These are phyloP conservation scores for Ulvella scutata DNA, from an alignment of 139 green algal genomes.

Conservation along the genomic window DNA sequence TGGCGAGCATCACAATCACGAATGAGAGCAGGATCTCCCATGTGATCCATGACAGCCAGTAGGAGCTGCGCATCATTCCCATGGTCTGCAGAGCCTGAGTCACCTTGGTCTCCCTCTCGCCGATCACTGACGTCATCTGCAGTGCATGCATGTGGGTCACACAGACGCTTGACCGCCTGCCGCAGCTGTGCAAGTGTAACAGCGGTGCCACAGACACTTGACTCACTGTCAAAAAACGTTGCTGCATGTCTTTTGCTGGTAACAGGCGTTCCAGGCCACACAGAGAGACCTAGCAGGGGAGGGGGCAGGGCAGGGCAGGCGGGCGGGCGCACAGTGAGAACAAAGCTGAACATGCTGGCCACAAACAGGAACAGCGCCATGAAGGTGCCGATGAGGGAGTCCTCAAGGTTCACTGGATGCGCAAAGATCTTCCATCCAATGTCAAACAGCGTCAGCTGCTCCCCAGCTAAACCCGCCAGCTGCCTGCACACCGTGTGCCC, in stretches of 20 bases:
- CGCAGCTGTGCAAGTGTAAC: not conserved
- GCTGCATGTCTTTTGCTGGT: no score
- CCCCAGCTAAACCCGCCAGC: not conserved
- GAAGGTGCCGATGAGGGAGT: not conserved
- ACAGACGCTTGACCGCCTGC: not conserved
- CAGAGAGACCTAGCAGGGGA: no score
- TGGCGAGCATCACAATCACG: conserved; percentile 44
- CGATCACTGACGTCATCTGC: conserved; percentile 48
- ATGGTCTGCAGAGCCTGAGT: conserved; percentile 68
- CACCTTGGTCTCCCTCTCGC: conserved; percentile 51
- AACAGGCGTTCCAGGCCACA: no score
- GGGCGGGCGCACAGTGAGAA: conserved; percentile 26
- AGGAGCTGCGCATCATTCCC: conserved; percentile 72
- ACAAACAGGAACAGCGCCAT: conserved; percentile 83
- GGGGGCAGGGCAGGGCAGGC: not conserved
- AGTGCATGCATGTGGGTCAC: not conserved
- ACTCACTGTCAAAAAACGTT: no score
- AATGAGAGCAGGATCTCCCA: conserved; percentile 36
- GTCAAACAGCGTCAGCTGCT: not conserved
- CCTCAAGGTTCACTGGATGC: not conserved
- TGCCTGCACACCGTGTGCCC: not conserved
- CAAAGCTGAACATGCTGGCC: conserved; percentile 82
- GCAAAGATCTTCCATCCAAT: not conserved
- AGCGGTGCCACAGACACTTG: conserved; percentile 17
- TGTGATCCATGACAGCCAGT: conserved; percentile 71